Conservation (phyloP, 108 stramenopile species). For the Aurantiochytrium sp. region DNA sequence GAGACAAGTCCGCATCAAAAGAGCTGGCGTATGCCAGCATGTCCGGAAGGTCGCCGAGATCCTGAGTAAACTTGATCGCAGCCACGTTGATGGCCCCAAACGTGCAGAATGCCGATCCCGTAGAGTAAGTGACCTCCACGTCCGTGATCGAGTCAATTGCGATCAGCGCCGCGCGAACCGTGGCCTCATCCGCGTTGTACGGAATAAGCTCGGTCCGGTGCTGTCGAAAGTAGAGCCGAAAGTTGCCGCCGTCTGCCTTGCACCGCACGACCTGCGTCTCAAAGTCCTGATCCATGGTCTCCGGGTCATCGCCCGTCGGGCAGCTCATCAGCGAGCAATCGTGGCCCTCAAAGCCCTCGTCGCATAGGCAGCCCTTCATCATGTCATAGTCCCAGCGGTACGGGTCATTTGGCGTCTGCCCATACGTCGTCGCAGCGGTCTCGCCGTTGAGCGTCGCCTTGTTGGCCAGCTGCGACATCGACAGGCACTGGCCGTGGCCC, state of each 20-base stretch:
- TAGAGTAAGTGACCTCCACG: background rate
- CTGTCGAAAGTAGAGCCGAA: slow-evolving; percentile 10
- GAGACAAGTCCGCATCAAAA: background rate
- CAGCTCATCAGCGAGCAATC: slow-evolving; percentile 53
- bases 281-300: slow-evolving; percentile 37
- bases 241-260: background rate
- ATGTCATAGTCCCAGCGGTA: slow-evolving; percentile 34
- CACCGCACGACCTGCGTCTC: background rate
- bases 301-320: slow-evolving; percentile 52
- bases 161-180: slow-evolving; percentile 39
- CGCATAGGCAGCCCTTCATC: slow-evolving; percentile 55
- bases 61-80: background rate
- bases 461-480: slow-evolving; percentile 47
- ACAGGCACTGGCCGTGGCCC: slow-evolving; percentile 58
- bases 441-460: slow-evolving; percentile 30
- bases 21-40: background rate
- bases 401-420: slow-evolving; percentile 41
- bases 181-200: slow-evolving; percentile 33
- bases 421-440: slow-evolving; percentile 33
- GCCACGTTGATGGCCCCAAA: background rate
- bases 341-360: slow-evolving; percentile 49
- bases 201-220: slow-evolving; percentile 31
- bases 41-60: slow-evolving; percentile 34
- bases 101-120: background rate
- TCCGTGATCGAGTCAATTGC: slow-evolving; percentile 36